phyloP scores from a whole-genome alignment of 2,329 filamentous ascomycete species.

The Alternaria sp. region DNA sequence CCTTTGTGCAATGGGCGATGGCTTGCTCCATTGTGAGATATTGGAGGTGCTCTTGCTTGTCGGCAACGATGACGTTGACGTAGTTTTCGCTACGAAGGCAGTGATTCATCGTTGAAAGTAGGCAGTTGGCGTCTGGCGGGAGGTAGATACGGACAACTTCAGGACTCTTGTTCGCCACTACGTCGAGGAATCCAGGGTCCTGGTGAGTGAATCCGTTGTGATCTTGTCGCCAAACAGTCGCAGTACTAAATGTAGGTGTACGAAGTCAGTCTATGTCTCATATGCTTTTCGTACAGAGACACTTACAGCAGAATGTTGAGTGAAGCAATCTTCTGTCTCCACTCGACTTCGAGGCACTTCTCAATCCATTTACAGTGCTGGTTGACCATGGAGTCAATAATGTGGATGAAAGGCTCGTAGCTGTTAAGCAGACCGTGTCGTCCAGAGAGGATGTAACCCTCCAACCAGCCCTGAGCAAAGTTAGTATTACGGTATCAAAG shows the following conservation, averaged over 20 bases:
- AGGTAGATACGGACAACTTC: conserved; percentile 83
- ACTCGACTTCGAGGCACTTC: conserved; percentile 80
- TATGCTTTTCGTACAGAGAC: too few relatives aligned
- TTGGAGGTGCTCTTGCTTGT: conserved; percentile 81
- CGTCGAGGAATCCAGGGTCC: conserved; percentile 78
- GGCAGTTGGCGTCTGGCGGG: conserved; percentile 79
- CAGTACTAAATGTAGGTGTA: conserved; percentile 55
- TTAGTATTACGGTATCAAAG: conserved; percentile 13
- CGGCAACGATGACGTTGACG: conserved; percentile 81
- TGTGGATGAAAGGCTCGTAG: conserved; percentile 84
- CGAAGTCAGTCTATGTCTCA: too few relatives aligned
- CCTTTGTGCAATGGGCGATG: conserved; percentile 79
- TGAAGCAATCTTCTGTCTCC: conserved; percentile 76
- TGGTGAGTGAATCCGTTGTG: conserved; percentile 87
- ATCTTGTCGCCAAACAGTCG: conserved; percentile 82
- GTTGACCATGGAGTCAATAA: conserved; percentile 87
- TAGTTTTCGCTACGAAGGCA: conserved; percentile 78
- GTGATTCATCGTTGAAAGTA: conserved; percentile 79
- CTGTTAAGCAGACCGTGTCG: conserved; percentile 80
- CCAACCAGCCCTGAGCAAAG: conserved; percentile 65
- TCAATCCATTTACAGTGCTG: conserved; percentile 88
- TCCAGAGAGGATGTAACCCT: conserved; percentile 79
- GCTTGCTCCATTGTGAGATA: conserved; percentile 78
- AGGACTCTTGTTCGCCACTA: conserved; percentile 80
- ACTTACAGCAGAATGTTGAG: conserved; percentile 74